phyloP scores from a whole-genome alignment of 805 yeast species.

The Phaffomyces thermotolerans region DNA sequence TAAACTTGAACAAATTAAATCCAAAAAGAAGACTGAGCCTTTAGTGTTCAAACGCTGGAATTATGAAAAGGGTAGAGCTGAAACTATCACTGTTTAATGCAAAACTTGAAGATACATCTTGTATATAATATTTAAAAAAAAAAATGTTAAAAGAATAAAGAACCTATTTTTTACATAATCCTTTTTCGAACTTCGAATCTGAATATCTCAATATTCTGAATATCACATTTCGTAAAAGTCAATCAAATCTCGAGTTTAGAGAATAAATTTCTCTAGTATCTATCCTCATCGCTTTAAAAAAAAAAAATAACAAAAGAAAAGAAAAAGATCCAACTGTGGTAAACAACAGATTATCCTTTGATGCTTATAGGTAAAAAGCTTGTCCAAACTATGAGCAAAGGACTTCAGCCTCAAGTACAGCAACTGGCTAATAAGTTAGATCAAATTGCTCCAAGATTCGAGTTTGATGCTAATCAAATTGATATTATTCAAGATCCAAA shows the following conservation, averaged over 20 bases:
- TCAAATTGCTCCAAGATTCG: slow-evolving; percentile 60
- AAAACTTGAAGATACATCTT: not conserved
- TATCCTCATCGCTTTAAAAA: too few relatives aligned
- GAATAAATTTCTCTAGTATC: too few relatives aligned
- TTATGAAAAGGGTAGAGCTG: slow-evolving; percentile 43
- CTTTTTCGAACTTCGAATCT: too few relatives aligned
- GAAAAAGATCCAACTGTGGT: too few relatives aligned
- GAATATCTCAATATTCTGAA: too few relatives aligned
- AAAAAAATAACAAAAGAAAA: too few relatives aligned
- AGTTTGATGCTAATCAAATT: slow-evolving; percentile 47
- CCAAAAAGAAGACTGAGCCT: slow-evolving; percentile 24
- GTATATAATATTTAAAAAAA: slow-evolving; percentile 1
- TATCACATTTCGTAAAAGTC: too few relatives aligned
- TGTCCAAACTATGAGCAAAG: slow-evolving; percentile 1
- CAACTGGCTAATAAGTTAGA: slow-evolving; percentile 48
- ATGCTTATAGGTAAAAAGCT: slow-evolving; percentile 7
- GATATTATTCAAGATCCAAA: slow-evolving; percentile 58
- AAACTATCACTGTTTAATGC: slow-evolving; percentile 33
- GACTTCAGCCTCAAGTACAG: slow-evolving; percentile 36
- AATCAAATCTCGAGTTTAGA: too few relatives aligned
- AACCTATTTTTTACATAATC: too few relatives aligned
- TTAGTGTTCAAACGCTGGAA: slow-evolving; percentile 54
- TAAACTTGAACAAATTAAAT: slow-evolving; percentile 46
- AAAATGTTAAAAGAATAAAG: too few relatives aligned
- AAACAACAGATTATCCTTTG: not conserved